Base-by-base conservation (phyloP, 192 early-diverging fungal species). In the Linnemannia elongata region DNA sequence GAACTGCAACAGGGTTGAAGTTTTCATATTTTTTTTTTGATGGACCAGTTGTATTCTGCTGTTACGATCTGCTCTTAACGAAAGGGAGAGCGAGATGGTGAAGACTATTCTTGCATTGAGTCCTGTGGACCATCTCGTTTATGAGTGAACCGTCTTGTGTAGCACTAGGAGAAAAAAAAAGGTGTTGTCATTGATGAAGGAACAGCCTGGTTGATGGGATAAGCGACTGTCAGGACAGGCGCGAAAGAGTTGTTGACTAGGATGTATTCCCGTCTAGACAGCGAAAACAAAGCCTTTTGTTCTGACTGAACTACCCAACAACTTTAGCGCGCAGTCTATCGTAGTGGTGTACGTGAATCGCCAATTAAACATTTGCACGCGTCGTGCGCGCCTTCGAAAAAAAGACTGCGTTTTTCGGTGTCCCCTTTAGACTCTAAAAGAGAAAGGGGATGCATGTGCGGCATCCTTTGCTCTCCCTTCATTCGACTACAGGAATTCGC, bases 381-480 rank as follows among this genome's bases (percentile, higher is more conserved):
- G 60, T 66, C 60, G 7, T 30, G n/a, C 60, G 60, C 60, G 60
- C 8, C 60, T 57, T 57, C 38, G 6, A 22, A 54, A 57, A 27
- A 27, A 57, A 57, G 60, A 66, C 60, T 66, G 60, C 60, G 60
- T 66, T 66, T 66, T 66, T 66, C 10, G 60, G 30, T 33, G 60
- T 66, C 60, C 57, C 60, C 60, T 66, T 66, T 66, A 5, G 60
- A 27, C 27, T 66, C 13, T 52, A 22, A 66, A 33, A 66, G 60
- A 4, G 15, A 30, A 12, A 15, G 12, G 60, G 60, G 60, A 66
- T 66, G 27, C 60, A 66, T 66, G 57, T 30, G 60, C 27, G 60
- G 60, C 60, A 66, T 66, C 27, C 30, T 66, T 33, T 60, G 55
- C 24, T 27, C 55, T 60, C 55, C 2, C 60, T 27, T 66, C 60